Conservation (phyloP, 2,329 filamentous ascomycete species). For the Trichoderma lentiforme region DNA sequence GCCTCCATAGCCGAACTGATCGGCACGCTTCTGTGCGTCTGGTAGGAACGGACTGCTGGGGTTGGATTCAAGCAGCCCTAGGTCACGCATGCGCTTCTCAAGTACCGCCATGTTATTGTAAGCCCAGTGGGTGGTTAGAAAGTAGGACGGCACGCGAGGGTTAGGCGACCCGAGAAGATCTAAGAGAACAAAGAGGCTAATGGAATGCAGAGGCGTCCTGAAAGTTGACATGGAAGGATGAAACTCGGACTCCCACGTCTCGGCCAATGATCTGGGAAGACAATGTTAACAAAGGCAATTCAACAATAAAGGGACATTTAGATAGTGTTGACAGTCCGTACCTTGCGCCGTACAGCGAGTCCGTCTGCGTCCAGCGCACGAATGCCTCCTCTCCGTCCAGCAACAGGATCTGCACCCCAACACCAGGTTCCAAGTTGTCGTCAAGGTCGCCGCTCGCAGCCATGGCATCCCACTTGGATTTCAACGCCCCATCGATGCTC, state of each 20-base stretch:
- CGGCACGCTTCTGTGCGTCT: conserved; percentile 53
- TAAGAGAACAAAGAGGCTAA: conserved; percentile 85
- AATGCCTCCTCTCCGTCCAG: conserved; percentile 96
- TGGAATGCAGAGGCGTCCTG: conserved; percentile 70
- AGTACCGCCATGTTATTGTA: conserved; percentile 73
- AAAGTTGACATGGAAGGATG: conserved; percentile 73
- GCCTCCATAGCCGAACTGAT: conserved; percentile 47
- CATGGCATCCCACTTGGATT: conserved; percentile 77
- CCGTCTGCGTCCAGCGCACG: conserved; percentile 69
- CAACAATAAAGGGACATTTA: background rate
- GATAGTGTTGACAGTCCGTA: conserved; percentile 33
- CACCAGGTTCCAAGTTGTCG: conserved; percentile 64
- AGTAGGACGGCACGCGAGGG: conserved; percentile 79
- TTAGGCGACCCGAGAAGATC: conserved; percentile 74
- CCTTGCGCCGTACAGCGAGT: conserved; percentile 87
- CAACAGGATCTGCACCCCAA: conserved; percentile 83
- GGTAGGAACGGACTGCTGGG: conserved; percentile 57
- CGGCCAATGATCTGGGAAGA: conserved; percentile 62
- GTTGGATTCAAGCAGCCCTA: conserved; percentile 63
- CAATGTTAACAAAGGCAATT: background rate
- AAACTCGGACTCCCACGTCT: conserved; percentile 69
- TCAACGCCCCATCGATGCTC: conserved; percentile 75
- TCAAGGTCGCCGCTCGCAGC: conserved; percentile 53
- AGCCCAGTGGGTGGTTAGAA: conserved; percentile 88
- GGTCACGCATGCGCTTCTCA: conserved; percentile 68